Evolutionary conservation across 192 early-diverging fungal species (phyloP).

Genomic region (Coemansia sp.): DNA sequence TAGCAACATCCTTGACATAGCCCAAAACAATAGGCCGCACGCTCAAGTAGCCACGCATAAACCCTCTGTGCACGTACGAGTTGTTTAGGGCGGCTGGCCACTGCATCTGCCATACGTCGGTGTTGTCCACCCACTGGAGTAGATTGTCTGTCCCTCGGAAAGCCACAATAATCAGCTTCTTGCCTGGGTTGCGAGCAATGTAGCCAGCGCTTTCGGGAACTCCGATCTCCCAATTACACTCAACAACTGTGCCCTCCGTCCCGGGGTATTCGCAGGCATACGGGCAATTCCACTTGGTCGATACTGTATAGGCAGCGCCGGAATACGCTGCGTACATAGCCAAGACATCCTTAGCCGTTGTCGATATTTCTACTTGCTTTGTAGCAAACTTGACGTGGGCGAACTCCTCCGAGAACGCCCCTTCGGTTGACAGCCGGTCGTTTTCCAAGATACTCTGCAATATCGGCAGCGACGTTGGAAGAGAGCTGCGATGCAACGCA

Average conservation of each 20-base stretch:
- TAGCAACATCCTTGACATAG: constrained; percentile 7
- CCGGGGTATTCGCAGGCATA: constrained; percentile 43
- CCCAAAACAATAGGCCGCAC: constrained; percentile 15
- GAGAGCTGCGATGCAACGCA: neutral
- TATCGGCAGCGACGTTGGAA: neutral
- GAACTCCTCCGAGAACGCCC: neutral
- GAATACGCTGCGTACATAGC: constrained; percentile 43
- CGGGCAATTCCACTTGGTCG: constrained; percentile 31
- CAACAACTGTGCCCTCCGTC: constrained; percentile 37
- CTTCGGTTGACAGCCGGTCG: neutral
- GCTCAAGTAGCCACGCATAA: constrained; percentile 35
- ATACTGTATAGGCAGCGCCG: constrained; percentile 45
- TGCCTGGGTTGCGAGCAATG: constrained; percentile 39
- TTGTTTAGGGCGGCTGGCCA: constrained; percentile 29
- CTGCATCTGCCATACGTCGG: constrained; percentile 17
- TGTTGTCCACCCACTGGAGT: constrained; percentile 37
- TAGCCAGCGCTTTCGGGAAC: constrained; percentile 37
- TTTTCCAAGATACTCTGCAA: neutral
- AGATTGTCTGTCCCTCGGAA: constrained; percentile 45
- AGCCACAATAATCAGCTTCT: constrained; percentile 24
- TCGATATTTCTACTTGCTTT: constrained; percentile 3
- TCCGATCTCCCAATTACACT: constrained; percentile 33
- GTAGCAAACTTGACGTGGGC: neutral
- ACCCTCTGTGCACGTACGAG: constrained; percentile 46
- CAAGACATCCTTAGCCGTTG: constrained; percentile 5